Evolutionary conservation across 2,329 filamentous ascomycete species (phyloP).

Genomic region (Pseudovirgaria hyperparasitica): DNA sequence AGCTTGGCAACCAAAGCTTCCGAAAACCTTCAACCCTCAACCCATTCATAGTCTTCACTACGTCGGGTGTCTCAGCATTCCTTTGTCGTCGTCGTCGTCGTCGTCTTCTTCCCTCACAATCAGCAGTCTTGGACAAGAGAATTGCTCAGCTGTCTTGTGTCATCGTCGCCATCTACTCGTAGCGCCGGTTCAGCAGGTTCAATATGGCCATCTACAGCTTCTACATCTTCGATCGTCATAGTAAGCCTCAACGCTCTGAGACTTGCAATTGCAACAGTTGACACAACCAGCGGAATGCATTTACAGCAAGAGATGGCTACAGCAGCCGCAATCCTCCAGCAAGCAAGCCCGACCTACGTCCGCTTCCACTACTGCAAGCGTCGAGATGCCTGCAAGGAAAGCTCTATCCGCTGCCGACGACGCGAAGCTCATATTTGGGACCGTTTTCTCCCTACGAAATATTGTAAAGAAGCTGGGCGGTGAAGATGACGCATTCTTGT

Average conservation of each 20-base stretch:
- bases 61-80: no score
- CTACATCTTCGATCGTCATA: slow-evolving; percentile 98
- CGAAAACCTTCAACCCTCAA: no score
- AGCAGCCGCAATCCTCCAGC: slow-evolving; percentile 34
- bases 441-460: slow-evolving; percentile 89
- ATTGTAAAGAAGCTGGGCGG: slow-evolving; percentile 94
- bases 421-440: slow-evolving; percentile 94
- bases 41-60: no score
- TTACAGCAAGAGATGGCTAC: slow-evolving; percentile 79
- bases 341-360: slow-evolving; percentile 38
- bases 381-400: slow-evolving; percentile 17
- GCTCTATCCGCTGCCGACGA: slow-evolving; percentile 57
- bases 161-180: no score
- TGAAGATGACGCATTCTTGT: slow-evolving; percentile 83
- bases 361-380: slow-evolving; percentile 30
- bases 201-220: slow-evolving; percentile 96
- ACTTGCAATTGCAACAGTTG: slow-evolving; percentile 5
- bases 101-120: no score
- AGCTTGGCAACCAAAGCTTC: no score
- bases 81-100: no score
- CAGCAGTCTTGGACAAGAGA: neutral
- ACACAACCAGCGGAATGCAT: slow-evolving; percentile 73
- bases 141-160: no score
- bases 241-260: slow-evolving; percentile 40
- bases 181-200: no score